Evolutionary conservation across 495 filamentous ascomycete genomes (phyloP).

Genomic region (Hypoxylon lienhwacheense): DNA sequence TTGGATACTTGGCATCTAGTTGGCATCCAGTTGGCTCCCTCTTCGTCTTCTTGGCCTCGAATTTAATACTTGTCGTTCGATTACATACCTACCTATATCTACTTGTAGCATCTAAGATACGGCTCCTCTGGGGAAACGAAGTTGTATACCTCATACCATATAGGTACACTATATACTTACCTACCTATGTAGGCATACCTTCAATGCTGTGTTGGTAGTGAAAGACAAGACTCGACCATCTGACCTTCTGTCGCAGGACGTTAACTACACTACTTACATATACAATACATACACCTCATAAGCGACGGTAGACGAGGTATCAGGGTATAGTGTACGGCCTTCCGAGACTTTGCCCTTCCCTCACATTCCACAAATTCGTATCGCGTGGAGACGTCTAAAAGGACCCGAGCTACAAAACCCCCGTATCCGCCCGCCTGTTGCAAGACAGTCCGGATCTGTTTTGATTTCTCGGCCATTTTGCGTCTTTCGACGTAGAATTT

Average conservation of each 20-base stretch:
- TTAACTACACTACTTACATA: no score
- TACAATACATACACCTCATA: no score
- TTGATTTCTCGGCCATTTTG: conserved; percentile 19
- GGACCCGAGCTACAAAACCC: conserved; percentile 40
- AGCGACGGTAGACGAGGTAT: no score
- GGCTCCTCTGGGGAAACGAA: conserved; percentile 1
- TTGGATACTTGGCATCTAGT: neutral
- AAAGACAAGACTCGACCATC: conserved; percentile 22
- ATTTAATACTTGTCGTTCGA: no score
- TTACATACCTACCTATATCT: no score
- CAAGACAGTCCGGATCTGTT: conserved; percentile 21
- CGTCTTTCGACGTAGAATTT: no score
- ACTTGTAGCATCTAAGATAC: neutral
- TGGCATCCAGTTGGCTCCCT: no score
- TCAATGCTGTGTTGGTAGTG: no score
- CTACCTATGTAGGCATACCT: no score
- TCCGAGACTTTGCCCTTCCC: conserved; percentile 39
- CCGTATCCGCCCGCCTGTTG: conserved; percentile 36
- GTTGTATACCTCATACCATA: no score
- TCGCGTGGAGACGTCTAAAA: conserved; percentile 37
- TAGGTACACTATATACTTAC: no score
- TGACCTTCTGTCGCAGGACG: conserved; percentile 36
- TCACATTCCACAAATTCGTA: conserved; percentile 42
- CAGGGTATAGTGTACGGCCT: conserved; percentile 33
- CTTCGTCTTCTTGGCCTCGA: no score